A percentile compares a stretch with the other conserved stretches of the same genome.
Conservation (phyloP, 2,329 filamentous ascomycete genomes). For the Ascosphaera aggregata region DNA sequence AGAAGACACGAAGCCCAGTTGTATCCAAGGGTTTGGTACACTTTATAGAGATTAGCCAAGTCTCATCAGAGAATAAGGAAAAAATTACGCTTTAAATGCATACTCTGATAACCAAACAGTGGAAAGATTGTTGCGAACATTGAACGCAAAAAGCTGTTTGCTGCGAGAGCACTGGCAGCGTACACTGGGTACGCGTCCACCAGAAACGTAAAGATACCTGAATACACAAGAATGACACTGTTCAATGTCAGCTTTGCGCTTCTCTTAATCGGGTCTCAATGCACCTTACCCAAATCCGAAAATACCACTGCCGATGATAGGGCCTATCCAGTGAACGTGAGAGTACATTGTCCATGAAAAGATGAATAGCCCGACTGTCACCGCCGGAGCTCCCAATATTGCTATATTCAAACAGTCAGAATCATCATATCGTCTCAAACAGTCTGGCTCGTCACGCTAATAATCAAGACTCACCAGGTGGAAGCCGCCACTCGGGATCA, state of each 20-base stretch:
- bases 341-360: conserved; percentile 71
- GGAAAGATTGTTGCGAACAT: conserved; percentile 60
- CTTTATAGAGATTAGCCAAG: conserved; percentile 8
- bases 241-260: conserved; percentile 3
- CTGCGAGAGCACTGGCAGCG: conserved; percentile 43
- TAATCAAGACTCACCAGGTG: conserved; percentile 33
- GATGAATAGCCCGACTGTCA: conserved; percentile 63
- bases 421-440: conserved; percentile 5
- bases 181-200: conserved; percentile 34
- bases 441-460: no score
- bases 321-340: conserved; percentile 49
- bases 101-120: conserved; percentile 41
- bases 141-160: conserved; percentile 59
- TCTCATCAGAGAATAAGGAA: conserved; percentile 3
- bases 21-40: conserved; percentile 23
- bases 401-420: conserved; percentile 12
- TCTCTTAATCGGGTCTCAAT: background rate
- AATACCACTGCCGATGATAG: conserved; percentile 47
- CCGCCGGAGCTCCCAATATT: conserved; percentile 50
- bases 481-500: conserved; percentile 73
- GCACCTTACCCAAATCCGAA: conserved; percentile 44
- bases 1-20: conserved; percentile 24
- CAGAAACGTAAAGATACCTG: conserved; percentile 71
- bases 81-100: conserved; percentile 3
- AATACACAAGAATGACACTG: conserved; percentile 56